Evolutionary conservation across 2,329 filamentous ascomycete species (phyloP).

Genomic region (Fusarium protoensiforme): DNA sequence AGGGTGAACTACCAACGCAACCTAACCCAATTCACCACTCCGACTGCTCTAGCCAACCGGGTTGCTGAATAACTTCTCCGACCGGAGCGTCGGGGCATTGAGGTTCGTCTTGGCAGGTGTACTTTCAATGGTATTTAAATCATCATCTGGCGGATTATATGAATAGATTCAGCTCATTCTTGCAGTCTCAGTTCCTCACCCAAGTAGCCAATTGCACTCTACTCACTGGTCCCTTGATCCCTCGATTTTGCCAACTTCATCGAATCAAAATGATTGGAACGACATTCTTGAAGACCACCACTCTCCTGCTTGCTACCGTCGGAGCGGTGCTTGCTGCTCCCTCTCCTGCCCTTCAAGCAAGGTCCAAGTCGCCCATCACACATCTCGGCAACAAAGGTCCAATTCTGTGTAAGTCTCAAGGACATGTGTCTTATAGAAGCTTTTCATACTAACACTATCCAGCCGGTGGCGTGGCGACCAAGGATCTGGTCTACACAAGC

Average conservation of each 20-base stretch:
- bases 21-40: neutral
- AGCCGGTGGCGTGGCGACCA: neutral
- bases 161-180: neutral
- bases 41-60: neutral
- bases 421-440: neutral
- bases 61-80: neutral
- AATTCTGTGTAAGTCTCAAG: neutral
- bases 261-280: neutral
- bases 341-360: neutral
- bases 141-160: neutral
- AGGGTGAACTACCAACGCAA: neutral
- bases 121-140: neutral
- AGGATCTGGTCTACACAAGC: neutral
- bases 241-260: neutral
- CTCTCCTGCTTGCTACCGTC: neutral
- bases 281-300: neutral
- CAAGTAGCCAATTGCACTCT: neutral
- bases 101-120: neutral
- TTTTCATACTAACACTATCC: neutral
- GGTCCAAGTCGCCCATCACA: neutral
- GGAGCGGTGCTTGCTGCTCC: neutral
- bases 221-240: neutral
- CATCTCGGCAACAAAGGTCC: neutral
- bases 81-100: neutral
- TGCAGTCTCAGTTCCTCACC: neutral